A percentile compares a stretch with the other conserved stretches of the same genome.
Conservation (phyloP, 2,329 filamentous ascomycete genomes). For the Daldinia eschscholtzii region DNA sequence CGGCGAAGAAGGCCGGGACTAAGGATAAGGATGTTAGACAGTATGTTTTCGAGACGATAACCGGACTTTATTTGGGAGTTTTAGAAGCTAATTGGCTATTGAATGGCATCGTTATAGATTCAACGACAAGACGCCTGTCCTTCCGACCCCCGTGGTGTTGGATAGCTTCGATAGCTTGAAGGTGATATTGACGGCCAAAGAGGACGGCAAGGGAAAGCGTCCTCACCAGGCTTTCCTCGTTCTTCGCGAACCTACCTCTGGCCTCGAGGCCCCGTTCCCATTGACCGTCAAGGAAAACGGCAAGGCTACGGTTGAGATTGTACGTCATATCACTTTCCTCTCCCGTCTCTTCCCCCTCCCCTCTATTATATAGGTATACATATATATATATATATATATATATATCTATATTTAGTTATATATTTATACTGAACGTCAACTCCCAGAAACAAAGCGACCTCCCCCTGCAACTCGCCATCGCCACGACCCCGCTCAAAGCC, state of each 20-base stretch:
- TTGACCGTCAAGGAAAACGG: conserved; percentile 88
- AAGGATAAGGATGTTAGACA: conserved; percentile 73
- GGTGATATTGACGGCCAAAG: conserved; percentile 82
- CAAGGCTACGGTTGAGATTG: conserved; percentile 86
- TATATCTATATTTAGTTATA: conserved; percentile 30
- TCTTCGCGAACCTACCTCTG: conserved; percentile 78
- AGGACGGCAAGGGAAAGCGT: conserved; percentile 81
- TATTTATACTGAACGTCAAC: conserved; percentile 45
- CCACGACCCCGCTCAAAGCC: conserved; percentile 78
- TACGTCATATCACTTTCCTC: conserved; percentile 62
- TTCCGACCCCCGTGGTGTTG: conserved; percentile 74
- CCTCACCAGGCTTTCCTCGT: conserved; percentile 96
- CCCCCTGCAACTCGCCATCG: conserved; percentile 81
- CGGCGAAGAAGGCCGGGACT: conserved; percentile 69
- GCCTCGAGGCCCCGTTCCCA: conserved; percentile 88
- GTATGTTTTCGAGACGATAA: conserved; percentile 10
- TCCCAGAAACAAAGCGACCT: conserved; percentile 87
- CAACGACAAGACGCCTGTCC: conserved; percentile 69
- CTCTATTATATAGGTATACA: neutral
- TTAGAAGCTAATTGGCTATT: neutral
- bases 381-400: conserved; percentile 31
- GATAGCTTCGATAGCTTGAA: conserved; percentile 80
- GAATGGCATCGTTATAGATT: conserved; percentile 65
- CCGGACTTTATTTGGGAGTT: neutral
- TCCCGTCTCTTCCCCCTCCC: conserved; percentile 11